phyloP scores from a whole-genome alignment of 768 basidiomycete species.

The Tremella fuciformis region DNA sequence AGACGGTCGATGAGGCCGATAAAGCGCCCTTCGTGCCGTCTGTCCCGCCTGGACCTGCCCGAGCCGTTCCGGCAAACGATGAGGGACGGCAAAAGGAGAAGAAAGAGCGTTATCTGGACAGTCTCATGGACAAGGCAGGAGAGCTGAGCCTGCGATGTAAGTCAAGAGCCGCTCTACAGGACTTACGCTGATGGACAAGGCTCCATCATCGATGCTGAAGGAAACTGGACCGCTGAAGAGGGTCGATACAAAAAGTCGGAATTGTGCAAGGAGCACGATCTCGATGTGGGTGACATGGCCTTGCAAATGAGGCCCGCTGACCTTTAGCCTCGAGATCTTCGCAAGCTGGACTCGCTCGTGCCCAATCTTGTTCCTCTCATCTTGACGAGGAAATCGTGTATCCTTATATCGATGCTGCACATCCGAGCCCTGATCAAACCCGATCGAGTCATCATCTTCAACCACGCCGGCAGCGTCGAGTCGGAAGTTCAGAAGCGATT shows the following conservation, averaged over 20 bases:
- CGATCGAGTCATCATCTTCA: conserved; percentile 85
- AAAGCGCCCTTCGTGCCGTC: neutral
- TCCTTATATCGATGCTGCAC: conserved; percentile 91
- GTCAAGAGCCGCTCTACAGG: conserved; percentile 48
- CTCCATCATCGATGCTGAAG: conserved; percentile 80
- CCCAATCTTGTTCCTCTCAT: conserved; percentile 95
- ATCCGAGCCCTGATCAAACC: conserved; percentile 93
- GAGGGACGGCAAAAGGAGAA: conserved; percentile 35
- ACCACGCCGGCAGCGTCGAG: conserved; percentile 71
- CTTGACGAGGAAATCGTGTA: conserved; percentile 78
- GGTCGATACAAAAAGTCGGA: conserved; percentile 76
- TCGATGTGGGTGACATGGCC: conserved; percentile 68
- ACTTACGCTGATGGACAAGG: conserved; percentile 53
- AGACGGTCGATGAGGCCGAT: neutral
- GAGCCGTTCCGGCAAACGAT: neutral
- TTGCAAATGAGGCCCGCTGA: neutral
- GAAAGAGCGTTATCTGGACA: conserved; percentile 47
- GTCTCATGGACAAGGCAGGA: conserved; percentile 61
- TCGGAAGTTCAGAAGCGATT: conserved; percentile 38
- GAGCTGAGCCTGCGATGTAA: conserved; percentile 88
- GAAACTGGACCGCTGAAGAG: conserved; percentile 55
- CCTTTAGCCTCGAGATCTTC: conserved; percentile 80
- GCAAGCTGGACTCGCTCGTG: conserved; percentile 91
- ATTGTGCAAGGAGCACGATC: conserved; percentile 76
- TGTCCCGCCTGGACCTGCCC: neutral